Percentiles rank a stretch among this genome's conserved stretches.
Conservation (phyloP, 2,329 filamentous ascomycete species). For the Waltergamsia citrina region DNA sequence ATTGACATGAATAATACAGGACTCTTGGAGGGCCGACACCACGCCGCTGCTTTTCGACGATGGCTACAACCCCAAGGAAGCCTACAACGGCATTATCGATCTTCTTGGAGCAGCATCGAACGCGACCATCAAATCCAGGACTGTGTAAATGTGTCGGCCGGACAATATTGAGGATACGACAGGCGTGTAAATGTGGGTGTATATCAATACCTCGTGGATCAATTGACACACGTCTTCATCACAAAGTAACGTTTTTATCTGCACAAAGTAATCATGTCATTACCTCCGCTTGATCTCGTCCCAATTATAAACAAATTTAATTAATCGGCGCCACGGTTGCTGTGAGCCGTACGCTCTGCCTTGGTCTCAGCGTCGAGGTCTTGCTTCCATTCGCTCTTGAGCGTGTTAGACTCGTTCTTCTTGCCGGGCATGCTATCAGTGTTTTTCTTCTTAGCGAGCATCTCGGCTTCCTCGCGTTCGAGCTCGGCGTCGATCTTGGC, state of each 20-base stretch:
- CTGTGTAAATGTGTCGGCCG: no score
- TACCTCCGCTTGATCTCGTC: no score
- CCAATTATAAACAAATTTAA: no score
- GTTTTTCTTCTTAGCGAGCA: constrained; percentile 46
- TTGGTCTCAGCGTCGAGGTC: background rate
- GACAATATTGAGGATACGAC: no score
- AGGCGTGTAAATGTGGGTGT: no score
- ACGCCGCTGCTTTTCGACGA: constrained; percentile 45
- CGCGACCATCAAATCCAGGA: no score
- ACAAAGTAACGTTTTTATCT: no score
- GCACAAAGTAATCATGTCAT: no score
- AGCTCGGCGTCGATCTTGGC: constrained; percentile 64
- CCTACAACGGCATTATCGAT: constrained; percentile 28
- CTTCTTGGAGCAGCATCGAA: constrained; percentile 3
- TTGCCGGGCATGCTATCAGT: background rate
- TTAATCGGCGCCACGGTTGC: no score
- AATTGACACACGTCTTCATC: no score
- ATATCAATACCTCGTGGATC: no score
- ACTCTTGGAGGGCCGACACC: constrained; percentile 39
- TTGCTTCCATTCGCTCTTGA: background rate
- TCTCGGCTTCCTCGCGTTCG: constrained; percentile 56
- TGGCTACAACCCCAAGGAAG: constrained; percentile 38
- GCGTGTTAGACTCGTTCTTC: background rate
- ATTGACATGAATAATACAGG: background rate
- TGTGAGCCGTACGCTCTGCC: background rate